phyloP scores from a whole-genome alignment of 2,329 filamentous ascomycete genomes.

The Apiospora arundinis region DNA sequence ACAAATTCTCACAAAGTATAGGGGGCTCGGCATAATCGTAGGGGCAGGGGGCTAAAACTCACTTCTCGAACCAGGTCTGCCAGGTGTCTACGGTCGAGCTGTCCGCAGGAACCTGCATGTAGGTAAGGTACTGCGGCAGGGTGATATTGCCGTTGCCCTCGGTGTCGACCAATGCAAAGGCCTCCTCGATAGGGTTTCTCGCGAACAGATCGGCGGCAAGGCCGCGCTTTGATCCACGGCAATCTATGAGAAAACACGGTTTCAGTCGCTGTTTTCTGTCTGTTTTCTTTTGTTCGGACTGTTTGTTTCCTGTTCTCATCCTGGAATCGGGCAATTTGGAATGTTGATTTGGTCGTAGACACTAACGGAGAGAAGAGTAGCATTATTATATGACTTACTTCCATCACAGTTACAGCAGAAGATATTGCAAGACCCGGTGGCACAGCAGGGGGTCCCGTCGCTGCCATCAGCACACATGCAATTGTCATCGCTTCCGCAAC shows the following conservation, averaged over 20 bases:
- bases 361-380: not conserved
- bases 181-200: not conserved
- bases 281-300: no score
- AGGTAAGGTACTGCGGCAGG: constrained; percentile 8
- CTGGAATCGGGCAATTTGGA: not conserved
- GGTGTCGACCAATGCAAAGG: not conserved
- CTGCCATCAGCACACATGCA: not conserved
- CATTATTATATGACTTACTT: not conserved
- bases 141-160: constrained; percentile 6
- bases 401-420: constrained; percentile 3
- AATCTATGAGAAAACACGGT: not conserved
- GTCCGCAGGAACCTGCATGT: not conserved
- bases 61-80: constrained; percentile 17
- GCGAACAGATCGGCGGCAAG: not conserved
- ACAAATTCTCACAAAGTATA: not conserved
- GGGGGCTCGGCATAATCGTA: not conserved
- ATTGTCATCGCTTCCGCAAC: not conserved
- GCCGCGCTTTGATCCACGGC: not conserved
- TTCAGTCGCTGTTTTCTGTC: not conserved
- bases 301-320: no score
- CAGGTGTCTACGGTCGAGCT: not conserved
- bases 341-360: not conserved
- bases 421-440: not conserved
- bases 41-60: not conserved
- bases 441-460: not conserved